These are phyloP conservation scores for Kodamaea derodonti DNA, from an alignment of 1,139 yeast species.

Conservation along the genomic window DNA sequence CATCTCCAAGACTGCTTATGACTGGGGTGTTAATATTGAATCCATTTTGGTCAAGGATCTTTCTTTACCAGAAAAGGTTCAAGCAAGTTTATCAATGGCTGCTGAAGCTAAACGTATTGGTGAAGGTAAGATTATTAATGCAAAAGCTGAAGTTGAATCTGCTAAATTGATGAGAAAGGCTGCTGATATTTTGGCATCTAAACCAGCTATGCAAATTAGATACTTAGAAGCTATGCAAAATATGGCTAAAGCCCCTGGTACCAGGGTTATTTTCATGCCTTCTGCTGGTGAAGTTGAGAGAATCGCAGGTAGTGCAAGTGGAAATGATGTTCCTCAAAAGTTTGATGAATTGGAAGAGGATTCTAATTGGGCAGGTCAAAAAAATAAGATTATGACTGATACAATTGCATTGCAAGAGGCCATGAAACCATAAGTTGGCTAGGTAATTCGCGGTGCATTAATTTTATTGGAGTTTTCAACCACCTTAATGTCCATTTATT, in stretches of 20 bases:
- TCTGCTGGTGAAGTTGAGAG: conserved; percentile 41
- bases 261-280: conserved; percentile 77
- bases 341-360: conserved; percentile 15
- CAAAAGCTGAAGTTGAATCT: conserved; percentile 72
- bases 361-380: conserved; percentile 14
- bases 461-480: background rate
- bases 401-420: conserved; percentile 19
- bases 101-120: conserved; percentile 77
- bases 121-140: conserved; percentile 73
- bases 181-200: conserved; percentile 71
- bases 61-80: conserved; percentile 53
- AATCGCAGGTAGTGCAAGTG: conserved; percentile 18
- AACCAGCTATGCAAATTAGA: conserved; percentile 77
- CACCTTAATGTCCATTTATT: background rate
- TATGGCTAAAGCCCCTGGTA: conserved; percentile 60
- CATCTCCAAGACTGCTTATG: conserved; percentile 59
- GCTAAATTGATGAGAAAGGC: conserved; percentile 79
- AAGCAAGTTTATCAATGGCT: conserved; percentile 65
- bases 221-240: conserved; percentile 77
- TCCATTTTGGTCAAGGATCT: conserved; percentile 69
- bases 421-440: conserved; percentile 6
- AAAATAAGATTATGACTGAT: conserved; percentile 10
- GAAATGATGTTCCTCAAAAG: conserved; percentile 6
- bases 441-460: too few species aligned
- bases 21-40: conserved; percentile 74